A percentile compares a stretch with the other conserved stretches of the same genome.
Evolutionary conservation across 768 basidiomycete species (phyloP).

Genomic region (Pluteus cervinus): DNA sequence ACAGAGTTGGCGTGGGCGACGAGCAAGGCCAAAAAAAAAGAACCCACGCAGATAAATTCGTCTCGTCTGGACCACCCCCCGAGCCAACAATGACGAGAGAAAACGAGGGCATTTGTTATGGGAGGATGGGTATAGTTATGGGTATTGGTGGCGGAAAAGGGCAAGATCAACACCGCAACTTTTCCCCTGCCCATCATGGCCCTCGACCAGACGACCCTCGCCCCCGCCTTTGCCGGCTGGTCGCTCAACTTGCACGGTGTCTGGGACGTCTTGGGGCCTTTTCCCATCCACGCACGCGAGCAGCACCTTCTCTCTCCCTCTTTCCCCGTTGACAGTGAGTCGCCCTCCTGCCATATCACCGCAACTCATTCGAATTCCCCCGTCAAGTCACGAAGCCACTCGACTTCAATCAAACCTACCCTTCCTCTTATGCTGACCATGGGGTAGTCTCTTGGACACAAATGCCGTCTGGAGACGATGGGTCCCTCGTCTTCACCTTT

Average conservation of each 20-base stretch:
- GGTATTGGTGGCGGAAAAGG: no score
- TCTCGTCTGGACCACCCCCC: constrained; percentile 88
- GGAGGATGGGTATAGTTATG: no score
- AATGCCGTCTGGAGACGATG: constrained; percentile 32
- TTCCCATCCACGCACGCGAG: constrained; percentile 79
- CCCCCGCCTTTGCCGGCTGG: no score
- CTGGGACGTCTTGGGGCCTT: constrained; percentile 71
- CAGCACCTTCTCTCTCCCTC: constrained; percentile 79
- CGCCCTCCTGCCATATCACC: constrained; percentile 2
- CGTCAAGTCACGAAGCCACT: constrained; percentile 43
- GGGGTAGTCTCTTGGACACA: constrained; percentile 57
- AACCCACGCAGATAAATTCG: constrained; percentile 79
- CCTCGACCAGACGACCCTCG: no score
- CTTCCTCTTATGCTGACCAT: constrained; percentile 64
- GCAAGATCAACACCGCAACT: no score
- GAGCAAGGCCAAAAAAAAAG: constrained; percentile 6
- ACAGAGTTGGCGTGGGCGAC: constrained; percentile 11
- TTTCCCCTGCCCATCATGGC: no score
- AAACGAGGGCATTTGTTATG: constrained; percentile 55
- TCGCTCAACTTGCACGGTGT: constrained; percentile 4
- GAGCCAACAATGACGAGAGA: constrained; percentile 73
- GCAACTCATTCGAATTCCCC: constrained; percentile 4
- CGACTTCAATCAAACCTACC: constrained; percentile 44
- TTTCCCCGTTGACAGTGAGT: constrained; percentile 61
- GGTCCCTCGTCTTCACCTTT: constrained; percentile 55